Evolutionary conservation across 305 asterid genomes (phyloP), one percentile per base, ranked within the genome.

Genomic region (Fraxinus velutina): DNA sequence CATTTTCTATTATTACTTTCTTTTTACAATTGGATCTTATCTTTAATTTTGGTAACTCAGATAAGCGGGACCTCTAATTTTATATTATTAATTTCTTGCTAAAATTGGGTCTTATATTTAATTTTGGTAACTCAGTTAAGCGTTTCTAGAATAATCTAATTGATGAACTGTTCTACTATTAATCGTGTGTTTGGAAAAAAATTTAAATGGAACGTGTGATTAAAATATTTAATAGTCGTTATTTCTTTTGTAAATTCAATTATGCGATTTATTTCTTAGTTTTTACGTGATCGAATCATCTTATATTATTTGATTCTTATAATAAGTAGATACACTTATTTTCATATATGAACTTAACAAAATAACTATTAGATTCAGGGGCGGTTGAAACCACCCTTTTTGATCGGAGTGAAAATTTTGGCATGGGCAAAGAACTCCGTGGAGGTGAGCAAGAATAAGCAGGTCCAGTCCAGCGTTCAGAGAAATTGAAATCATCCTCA

Each of bases 391-490:
- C 93, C 6, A 96, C 84, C 84, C 96, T 87, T 81, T 91, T 95
- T 0, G 94, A 90, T 83, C 76, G 86, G 85, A 90, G 30, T 15
- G 93, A 90, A 81, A 95, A 94, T 60, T 92, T 95, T 6, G 99
- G 98, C 5, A 95, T 91, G 50, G 99, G 98, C 86, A 95, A 86
- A 22, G 96, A 95, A 85, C 99, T 93, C 0, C 97, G 99, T 6
- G 95, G 92, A 74, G 99, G 98, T 22, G 98, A 95, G 82, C 90
- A 92, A 0, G 96, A 94, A 82, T 94, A 95, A 3, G 97, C 89
- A 33, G 99, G 97, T 6, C 98, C 99, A 55, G 97, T 98, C 98
- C 99, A 95, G 8, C 85, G 94, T 89, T 93, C 98, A 22, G 92
- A 89, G 78, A 88, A 89, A 73, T 50, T 75, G 62, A 90, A 82